Conservation (phyloP, 2,329 filamentous ascomycete genomes). For the Achaetomium macrosporum region DNA sequence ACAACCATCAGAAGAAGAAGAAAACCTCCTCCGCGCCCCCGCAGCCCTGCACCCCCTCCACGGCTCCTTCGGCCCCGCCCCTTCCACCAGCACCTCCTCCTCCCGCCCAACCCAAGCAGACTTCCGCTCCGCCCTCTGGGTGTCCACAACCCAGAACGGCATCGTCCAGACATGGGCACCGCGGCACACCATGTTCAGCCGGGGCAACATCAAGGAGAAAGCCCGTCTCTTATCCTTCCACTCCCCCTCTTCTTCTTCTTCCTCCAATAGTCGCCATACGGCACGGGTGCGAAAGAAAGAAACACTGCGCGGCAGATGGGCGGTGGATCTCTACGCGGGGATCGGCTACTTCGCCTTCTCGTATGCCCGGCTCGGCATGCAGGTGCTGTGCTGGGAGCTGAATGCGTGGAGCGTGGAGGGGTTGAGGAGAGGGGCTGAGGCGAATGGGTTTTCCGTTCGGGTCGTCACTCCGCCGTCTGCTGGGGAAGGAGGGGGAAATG, state of each 20-base stretch:
- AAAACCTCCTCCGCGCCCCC: slow-evolving; percentile 69
- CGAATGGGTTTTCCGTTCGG: slow-evolving; percentile 59
- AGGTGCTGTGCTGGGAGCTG: slow-evolving; percentile 82
- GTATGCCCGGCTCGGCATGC: slow-evolving; percentile 65
- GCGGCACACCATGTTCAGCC: slow-evolving; percentile 87
- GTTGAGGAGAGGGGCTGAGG: slow-evolving; percentile 64
- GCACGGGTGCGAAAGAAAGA: neutral
- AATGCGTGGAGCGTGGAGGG: slow-evolving; percentile 87
- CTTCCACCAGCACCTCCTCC: slow-evolving; percentile 22
- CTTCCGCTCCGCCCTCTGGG: slow-evolving; percentile 70
- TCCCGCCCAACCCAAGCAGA: slow-evolving; percentile 39
- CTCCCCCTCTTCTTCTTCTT: neutral
- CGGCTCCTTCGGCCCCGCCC: slow-evolving; percentile 64
- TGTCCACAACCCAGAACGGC: slow-evolving; percentile 68
- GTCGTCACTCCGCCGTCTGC: slow-evolving; percentile 40
- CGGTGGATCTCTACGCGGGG: slow-evolving; percentile 82
- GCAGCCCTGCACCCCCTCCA: slow-evolving; percentile 62
- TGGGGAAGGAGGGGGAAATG: neutral
- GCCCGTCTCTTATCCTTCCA: slow-evolving; percentile 60
- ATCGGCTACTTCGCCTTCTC: slow-evolving; percentile 93
- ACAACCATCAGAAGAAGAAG: slow-evolving; percentile 1
- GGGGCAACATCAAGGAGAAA: slow-evolving; percentile 88
- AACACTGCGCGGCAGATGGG: slow-evolving; percentile 37
- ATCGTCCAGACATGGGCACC: slow-evolving; percentile 85
- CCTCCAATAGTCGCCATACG: too few species aligned